Evolutionary conservation across 2,329 filamentous ascomycete genomes (phyloP), one percentile per base, ranked within the genome.

Genomic region (Cryphonectria radicalis): DNA sequence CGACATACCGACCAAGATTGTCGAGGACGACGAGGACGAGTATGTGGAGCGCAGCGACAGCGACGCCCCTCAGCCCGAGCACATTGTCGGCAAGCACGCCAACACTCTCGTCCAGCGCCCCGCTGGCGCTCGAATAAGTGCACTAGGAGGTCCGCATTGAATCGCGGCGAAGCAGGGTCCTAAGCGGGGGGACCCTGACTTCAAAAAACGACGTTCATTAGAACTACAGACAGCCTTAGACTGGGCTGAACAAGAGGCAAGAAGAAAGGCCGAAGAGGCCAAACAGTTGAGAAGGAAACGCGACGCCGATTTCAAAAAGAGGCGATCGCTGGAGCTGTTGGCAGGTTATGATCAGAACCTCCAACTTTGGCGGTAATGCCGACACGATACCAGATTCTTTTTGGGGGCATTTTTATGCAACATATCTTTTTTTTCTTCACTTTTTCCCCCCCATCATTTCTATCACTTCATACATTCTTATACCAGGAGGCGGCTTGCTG

Each of bases 1-100:
- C 74, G 93, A 97, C 74, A 90, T 98, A 75, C 95, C 95, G 8
- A 97, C 94, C 68, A 96, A 95, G 84, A 98, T 98, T 77, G 88
- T 97, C 73, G 93, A 97, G 84, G 92, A 95, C 78, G 93, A 97
- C 76, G 93, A 96, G 78, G 87, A 89, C 75, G 82, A 85, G 72
- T 80, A 81, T 68, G 77, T 76, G 71, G 81, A 84, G 75, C 82
- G 85, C 76, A 89, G 86, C 77, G 87, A 90, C 73, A 80, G 79
- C 72, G 88, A 89, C 75, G 80, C 85, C 74, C 77, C 84, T 63
- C 84, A 85, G 75, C 86, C 87, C 77, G 64, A 64, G 50, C 83
- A 83, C 70, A 75, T 89, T 72, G 84, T 90, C 67, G 82, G 85
- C 77, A 90, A 89, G 82, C 88, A 89, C 77, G 81, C 84, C 72